Conservation (phyloP, 2,329 filamentous ascomycete species). For the Grosmannia serpens region DNA sequence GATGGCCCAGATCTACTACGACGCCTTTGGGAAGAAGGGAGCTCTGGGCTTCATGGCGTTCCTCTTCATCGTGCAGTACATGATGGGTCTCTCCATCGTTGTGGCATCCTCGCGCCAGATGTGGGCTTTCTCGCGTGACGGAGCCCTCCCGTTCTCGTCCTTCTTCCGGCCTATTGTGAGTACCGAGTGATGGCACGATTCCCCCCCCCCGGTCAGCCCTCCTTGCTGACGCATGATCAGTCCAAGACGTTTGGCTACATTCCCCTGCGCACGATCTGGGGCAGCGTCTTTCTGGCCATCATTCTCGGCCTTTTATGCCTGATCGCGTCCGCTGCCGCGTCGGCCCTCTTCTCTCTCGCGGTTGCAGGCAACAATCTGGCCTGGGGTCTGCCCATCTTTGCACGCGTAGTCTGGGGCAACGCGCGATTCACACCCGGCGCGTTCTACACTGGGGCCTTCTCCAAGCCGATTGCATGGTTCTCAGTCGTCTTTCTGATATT, state of each 20-base stretch:
- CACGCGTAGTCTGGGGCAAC: slow-evolving; percentile 45
- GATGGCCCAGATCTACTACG: slow-evolving; percentile 43
- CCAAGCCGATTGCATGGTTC: slow-evolving; percentile 38
- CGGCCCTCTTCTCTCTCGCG: slow-evolving; percentile 46
- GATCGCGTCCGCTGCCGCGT: slow-evolving; percentile 44
- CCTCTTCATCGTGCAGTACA: slow-evolving; percentile 48
- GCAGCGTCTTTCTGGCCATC: slow-evolving; percentile 35
- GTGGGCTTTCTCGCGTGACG: slow-evolving; percentile 53
- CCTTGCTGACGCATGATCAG: slow-evolving; percentile 1
- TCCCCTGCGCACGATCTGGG: slow-evolving; percentile 44
- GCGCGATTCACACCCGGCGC: slow-evolving; percentile 45
- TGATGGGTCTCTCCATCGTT: slow-evolving; percentile 47
- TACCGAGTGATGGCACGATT: not conserved
- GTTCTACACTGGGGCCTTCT: slow-evolving; percentile 45
- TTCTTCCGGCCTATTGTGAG: slow-evolving; percentile 41
- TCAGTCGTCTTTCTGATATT: slow-evolving; percentile 44
- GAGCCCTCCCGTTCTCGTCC: slow-evolving; percentile 45
- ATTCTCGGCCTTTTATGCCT: slow-evolving; percentile 46
- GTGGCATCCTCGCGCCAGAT: slow-evolving; percentile 48
- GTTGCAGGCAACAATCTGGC: slow-evolving; percentile 51
- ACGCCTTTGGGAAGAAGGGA: slow-evolving; percentile 46
- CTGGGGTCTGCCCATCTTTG: slow-evolving; percentile 47
- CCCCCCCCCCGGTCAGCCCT: not conserved
- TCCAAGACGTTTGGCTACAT: slow-evolving; percentile 43
- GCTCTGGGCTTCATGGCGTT: slow-evolving; percentile 47